phyloP scores from a whole-genome alignment of 176 grass and related monocot genomes.

The Aechmea fasciata region DNA sequence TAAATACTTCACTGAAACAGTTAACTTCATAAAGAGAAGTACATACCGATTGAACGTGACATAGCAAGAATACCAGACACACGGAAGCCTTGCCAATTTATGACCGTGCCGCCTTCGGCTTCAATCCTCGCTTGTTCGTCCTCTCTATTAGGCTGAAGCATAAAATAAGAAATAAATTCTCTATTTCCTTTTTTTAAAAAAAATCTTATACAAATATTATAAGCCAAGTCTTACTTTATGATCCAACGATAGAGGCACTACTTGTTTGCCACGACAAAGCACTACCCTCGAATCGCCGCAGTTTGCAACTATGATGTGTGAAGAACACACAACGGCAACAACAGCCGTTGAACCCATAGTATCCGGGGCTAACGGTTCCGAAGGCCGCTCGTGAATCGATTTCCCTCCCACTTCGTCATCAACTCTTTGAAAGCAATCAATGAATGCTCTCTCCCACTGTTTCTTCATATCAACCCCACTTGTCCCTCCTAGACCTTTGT shows the following conservation, averaged over 20 bases:
- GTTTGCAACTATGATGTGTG: slow-evolving; percentile 54
- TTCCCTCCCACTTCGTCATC: slow-evolving; percentile 41
- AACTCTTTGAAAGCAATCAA: slow-evolving; percentile 49
- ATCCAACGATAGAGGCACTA: slow-evolving; percentile 43
- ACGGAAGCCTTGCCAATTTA: slow-evolving; percentile 63
- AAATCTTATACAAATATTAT: not conserved
- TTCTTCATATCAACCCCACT: slow-evolving; percentile 29
- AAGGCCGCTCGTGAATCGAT: not conserved
- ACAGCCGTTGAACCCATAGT: slow-evolving; percentile 59
- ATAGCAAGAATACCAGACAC: slow-evolving; percentile 67
- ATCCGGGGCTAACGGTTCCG: slow-evolving; percentile 15
- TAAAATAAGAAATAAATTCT: slow-evolving; percentile 13
- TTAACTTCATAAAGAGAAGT: not conserved
- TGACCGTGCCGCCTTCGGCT: slow-evolving; percentile 51
- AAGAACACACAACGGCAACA: slow-evolving; percentile 56
- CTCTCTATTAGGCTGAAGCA: slow-evolving; percentile 54
- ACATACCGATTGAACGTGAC: slow-evolving; percentile 69
- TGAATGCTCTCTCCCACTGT: slow-evolving; percentile 43
- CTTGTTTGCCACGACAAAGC: slow-evolving; percentile 53
- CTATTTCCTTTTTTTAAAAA: not conserved
- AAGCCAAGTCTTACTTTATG: slow-evolving; percentile 40
- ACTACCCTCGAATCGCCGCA: slow-evolving; percentile 64
- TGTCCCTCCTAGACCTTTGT: slow-evolving; percentile 6
- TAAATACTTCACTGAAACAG: too few species aligned
- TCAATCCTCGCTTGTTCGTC: slow-evolving; percentile 64